Evolutionary conservation across 2,329 filamentous ascomycete species (phyloP).

Genomic region (Triangularia verruculosa): DNA sequence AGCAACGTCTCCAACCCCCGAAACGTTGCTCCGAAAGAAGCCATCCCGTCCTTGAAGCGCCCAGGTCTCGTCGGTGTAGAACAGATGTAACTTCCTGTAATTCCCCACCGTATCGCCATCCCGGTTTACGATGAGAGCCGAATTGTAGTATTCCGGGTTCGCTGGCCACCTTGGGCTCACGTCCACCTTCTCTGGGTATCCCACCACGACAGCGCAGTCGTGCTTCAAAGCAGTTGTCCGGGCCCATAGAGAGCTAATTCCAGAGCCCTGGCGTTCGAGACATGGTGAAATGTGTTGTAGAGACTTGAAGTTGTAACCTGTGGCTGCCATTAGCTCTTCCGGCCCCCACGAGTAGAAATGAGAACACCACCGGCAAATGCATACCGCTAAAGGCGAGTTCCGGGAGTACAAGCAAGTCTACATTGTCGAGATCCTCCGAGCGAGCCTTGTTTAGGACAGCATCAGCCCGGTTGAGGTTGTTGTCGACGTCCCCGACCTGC

Average conservation of each 20-base stretch:
- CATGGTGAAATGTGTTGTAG: slow-evolving; percentile 64
- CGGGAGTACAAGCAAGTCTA: slow-evolving; percentile 71
- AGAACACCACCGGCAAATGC: not conserved
- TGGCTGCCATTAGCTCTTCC: not conserved
- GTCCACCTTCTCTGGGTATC: slow-evolving; percentile 71
- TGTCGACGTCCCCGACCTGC: slow-evolving; percentile 64
- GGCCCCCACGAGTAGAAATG: not conserved
- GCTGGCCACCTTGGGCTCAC: slow-evolving; percentile 48
- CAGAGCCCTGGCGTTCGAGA: slow-evolving; percentile 63
- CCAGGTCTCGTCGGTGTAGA: slow-evolving; percentile 61
- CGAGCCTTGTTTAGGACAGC: slow-evolving; percentile 54
- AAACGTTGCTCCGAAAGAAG: slow-evolving; percentile 47
- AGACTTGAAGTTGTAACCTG: slow-evolving; percentile 74
- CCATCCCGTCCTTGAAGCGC: slow-evolving; percentile 52
- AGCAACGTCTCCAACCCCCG: slow-evolving; percentile 49
- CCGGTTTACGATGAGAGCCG: slow-evolving; percentile 51
- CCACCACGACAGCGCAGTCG: slow-evolving; percentile 65
- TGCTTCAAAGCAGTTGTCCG: slow-evolving; percentile 62
- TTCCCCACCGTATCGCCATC: slow-evolving; percentile 61
- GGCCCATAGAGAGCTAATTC: slow-evolving; percentile 71
- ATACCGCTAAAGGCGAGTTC: slow-evolving; percentile 73
- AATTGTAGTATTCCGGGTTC: slow-evolving; percentile 54
- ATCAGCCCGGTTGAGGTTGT: slow-evolving; percentile 69
- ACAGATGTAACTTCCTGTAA: slow-evolving; percentile 59
- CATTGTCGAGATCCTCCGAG: slow-evolving; percentile 54